Evolutionary conservation across 2,329 filamentous ascomycete genomes (phyloP).

Genomic region (Aspergillus intermedius): DNA sequence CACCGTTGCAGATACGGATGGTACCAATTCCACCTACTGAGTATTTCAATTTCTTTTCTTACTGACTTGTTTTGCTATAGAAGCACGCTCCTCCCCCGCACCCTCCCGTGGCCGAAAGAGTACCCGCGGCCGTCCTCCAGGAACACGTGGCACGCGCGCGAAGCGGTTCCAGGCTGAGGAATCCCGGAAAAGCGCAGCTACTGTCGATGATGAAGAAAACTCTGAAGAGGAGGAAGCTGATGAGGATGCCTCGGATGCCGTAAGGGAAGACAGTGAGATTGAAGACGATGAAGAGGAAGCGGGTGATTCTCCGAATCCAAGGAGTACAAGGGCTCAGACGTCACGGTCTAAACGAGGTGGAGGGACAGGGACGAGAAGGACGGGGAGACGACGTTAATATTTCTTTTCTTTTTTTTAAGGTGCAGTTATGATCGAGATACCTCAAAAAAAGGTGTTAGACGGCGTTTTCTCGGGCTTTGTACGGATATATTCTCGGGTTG

Average conservation of each 20-base stretch:
- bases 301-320: constrained; percentile 28
- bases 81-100: constrained; percentile 38
- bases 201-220: constrained; percentile 34
- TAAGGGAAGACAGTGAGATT: constrained; percentile 30
- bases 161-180: constrained; percentile 33
- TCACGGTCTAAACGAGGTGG: constrained; percentile 29
- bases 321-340: constrained; percentile 31
- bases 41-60: not conserved
- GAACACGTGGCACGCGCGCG: constrained; percentile 29
- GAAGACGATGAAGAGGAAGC: constrained; percentile 33
- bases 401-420: constrained; percentile 3
- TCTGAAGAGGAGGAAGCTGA: constrained; percentile 36
- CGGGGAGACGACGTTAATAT: constrained; percentile 26
- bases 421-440: not conserved
- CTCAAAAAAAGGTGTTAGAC: not conserved
- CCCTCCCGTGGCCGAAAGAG: constrained; percentile 35
- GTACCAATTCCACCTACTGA: constrained; percentile 21
- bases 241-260: constrained; percentile 31
- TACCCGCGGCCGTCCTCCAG: constrained; percentile 27
- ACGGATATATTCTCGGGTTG: not conserved
- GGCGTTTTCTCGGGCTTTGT: not conserved
- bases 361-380: constrained; percentile 31
- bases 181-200: constrained; percentile 23
- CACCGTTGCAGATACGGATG: constrained; percentile 44
- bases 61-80: constrained; percentile 19